Conservation (phyloP, 108 stramenopile genomes). For the Mediolabrus comicus region DNA sequence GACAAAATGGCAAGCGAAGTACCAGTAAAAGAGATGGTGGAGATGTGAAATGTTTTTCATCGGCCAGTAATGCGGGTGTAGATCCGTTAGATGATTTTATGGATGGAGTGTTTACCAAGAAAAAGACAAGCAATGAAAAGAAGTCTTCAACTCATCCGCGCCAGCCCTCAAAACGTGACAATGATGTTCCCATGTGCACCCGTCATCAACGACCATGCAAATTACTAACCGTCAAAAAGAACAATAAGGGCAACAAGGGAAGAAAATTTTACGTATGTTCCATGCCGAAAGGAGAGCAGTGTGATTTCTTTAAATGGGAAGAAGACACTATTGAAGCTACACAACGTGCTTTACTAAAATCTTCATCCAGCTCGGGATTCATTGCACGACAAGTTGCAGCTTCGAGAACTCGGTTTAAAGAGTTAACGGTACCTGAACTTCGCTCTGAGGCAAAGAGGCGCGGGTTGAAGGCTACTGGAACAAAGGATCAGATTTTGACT, state of each 20-base stretch:
- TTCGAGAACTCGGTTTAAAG: conserved; percentile 54
- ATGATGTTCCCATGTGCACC: conserved; percentile 56
- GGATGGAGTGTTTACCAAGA: conserved; percentile 61
- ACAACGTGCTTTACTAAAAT: conserved; percentile 55
- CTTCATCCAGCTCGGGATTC: conserved; percentile 74
- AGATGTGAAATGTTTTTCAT: conserved; percentile 27
- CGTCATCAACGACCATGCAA: conserved; percentile 80
- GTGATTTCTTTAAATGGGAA: conserved; percentile 88
- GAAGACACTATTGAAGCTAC: conserved; percentile 79
- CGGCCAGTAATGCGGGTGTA: conserved; percentile 52
- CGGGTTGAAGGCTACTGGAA: conserved; percentile 60
- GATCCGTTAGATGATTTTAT: conserved; percentile 87
- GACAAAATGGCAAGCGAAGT: not conserved
- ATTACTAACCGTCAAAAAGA: conserved; percentile 79
- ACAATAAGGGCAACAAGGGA: conserved; percentile 80
- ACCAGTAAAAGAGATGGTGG: conserved; percentile 1
- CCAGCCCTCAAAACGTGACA: not conserved
- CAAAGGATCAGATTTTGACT: conserved; percentile 73
- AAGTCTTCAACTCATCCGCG: not conserved
- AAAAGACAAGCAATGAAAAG: conserved; percentile 6
- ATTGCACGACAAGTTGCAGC: conserved; percentile 77
- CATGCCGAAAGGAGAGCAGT: conserved; percentile 84
- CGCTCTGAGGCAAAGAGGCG: conserved; percentile 55
- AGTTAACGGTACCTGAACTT: conserved; percentile 80
- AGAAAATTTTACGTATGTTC: conserved; percentile 85